Base-by-base conservation (phyloP, 192 early-diverging fungal genomes). In the Chytriomyces sp. region DNA sequence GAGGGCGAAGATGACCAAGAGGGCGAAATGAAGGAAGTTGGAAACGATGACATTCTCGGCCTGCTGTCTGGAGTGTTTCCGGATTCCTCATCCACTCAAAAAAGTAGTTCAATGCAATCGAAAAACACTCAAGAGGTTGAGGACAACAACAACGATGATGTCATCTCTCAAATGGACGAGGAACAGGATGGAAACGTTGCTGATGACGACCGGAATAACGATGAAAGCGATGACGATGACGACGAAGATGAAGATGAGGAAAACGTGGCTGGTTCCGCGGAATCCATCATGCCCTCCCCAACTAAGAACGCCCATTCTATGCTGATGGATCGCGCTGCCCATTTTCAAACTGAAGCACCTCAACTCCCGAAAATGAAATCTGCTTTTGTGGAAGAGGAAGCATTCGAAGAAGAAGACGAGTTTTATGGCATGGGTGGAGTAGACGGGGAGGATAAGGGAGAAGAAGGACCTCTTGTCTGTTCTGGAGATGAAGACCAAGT, bases 381-480 rank as follows among this genome's bases (percentile, higher is more conserved):
- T 7, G 61, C 45, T 24, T 80, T 69, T 57, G 47, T 80, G 5
- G 73, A 67, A 61, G 67, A 44, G 13, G 79, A 80, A 75, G 79
- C 79, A 48, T 66, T 50, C 20, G 79, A 80, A 50, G 74, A 78
- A 45, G 79, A 80, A 48, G 79, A 80, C 59, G 79, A 80, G 43
- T 80, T 80, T 53, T 63, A 69, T 66, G 79, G 79, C 6, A n/a
- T 80, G 8, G 79, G 76, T 16, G 82, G 82, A 9, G 76, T 48
- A 5, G 82, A 83, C 50, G 82, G 73, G 0, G 79, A 81, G 26
- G 11, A 76, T 59, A 62, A 69, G 47, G 24, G 47, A 11, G 77
- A 79, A 26, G 64, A 73, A 24, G 53, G 59, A 35, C 79, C 67
- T 28, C 61, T 79, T 5, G 77, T 78, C 4, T 76, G 75, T 53